Evolutionary conservation across 768 basidiomycete species (phyloP), one percentile per base, ranked within the genome.

Genomic region (Termitomyces sp.): DNA sequence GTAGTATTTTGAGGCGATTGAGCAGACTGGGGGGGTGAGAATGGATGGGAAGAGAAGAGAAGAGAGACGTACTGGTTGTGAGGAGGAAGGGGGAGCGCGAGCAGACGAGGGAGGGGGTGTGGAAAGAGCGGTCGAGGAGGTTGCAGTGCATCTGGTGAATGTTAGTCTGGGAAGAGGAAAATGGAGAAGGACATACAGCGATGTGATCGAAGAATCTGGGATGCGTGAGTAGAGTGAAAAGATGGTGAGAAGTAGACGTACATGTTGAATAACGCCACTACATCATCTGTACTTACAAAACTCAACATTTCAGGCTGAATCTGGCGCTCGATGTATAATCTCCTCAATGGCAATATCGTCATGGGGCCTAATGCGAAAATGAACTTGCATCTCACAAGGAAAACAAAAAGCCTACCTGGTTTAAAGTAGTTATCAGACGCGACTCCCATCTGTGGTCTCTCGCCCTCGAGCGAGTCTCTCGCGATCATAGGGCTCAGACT

Each of bases 1-100:
- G 70, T 96, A 95, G 70, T 93, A 97, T 66, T 91, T 90, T 64
- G 91, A 87, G 3, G 96, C 86, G 52, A 97, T 89, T n/a, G 96
- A 88, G 67, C 95, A 98, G 58, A 99, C 94, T 98, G 60, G 29
- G 31, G 23, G 12, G 80, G 94, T 98, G 52, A 98, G 79, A 39
- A 98, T 72, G 73, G 98, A 97, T 0, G 95, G 94, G 89, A 91
- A 64, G 94, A 94, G 18, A 98, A 90, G 32, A 96, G 80, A 2
- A 3, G 27, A 18, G 27, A 18, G 7, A 81, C 86, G 56, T 63
- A 91, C 91, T 90, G 18, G 94, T 93, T 16, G 97, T 98, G 52
- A 98, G 79, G 44, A 99, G 72, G 73, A 99, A 98, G 0, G 96
- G 96, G 35, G 91, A 94, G 22, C 97, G 85, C 25, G 91, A 93